phyloP scores from a whole-genome alignment of 495 filamentous ascomycete genomes.

The Aspergillus affinis region DNA sequence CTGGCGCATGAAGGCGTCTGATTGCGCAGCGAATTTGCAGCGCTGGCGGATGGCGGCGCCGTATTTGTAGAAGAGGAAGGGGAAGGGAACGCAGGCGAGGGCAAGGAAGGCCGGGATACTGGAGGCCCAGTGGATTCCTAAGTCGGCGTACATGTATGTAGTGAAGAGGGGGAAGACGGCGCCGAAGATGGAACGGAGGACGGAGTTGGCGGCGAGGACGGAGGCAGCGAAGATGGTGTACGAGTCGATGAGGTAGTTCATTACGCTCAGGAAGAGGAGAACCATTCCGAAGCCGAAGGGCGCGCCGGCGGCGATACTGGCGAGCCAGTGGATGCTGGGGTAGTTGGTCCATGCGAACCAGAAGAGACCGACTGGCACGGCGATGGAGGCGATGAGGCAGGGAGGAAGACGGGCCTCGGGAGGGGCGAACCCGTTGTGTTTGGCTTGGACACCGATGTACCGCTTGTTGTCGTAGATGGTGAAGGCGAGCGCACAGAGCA shows the following conservation, averaged over 20 bases:
- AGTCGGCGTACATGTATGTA: constrained; percentile 58
- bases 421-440: constrained; percentile 18
- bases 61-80: constrained; percentile 67
- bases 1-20: neutral
- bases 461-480: constrained; percentile 27
- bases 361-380: constrained; percentile 43
- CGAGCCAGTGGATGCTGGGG: constrained; percentile 59
- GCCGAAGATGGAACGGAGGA: constrained; percentile 61
- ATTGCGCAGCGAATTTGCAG: constrained; percentile 61
- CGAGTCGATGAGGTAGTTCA: constrained; percentile 69
- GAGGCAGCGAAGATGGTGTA: constrained; percentile 71
- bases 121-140: constrained; percentile 72
- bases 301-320: constrained; percentile 53
- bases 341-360: constrained; percentile 60
- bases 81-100: constrained; percentile 64
- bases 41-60: constrained; percentile 55
- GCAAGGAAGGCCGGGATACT: constrained; percentile 67
- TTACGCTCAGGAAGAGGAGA: constrained; percentile 59
- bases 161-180: constrained; percentile 75
- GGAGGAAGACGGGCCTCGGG: constrained; percentile 33
- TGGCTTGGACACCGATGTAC: constrained; percentile 32
- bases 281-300: constrained; percentile 66
- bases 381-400: constrained; percentile 25
- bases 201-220: constrained; percentile 65
- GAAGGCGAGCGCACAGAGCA: constrained; percentile 52